Evolutionary conservation across 768 basidiomycete genomes (phyloP), one percentile per base, ranked within the genome.

Genomic region (Boletellus emodensis): DNA sequence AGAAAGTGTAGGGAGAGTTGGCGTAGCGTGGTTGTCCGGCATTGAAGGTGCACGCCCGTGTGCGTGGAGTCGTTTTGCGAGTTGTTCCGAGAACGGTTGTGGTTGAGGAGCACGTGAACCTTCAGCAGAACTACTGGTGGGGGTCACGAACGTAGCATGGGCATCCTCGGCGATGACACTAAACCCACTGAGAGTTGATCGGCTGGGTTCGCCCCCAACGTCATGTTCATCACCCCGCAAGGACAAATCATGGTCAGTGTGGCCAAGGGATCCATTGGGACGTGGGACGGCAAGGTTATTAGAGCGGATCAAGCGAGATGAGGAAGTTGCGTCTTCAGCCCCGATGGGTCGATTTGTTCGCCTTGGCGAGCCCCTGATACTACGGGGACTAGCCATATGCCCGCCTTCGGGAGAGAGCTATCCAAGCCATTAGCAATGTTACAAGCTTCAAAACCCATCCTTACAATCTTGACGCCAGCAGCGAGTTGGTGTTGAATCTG

Each of bases 401-500:
- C 75, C 79, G 40, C 79, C 74, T 55, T 82, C 72, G 14, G 82
- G 80, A 40, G 80, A 79, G 61, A 85, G 84, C 85, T 89, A 55
- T 41, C 46, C 49, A n/a, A 40, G 26, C 20, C 17, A 40, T 68
- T 34, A 68, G 53, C 30, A 43, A 46, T 18, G 40, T 39, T 24
- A 33, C 22, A 48, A 49, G 35, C 24, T 46, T 18, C 15, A 13
- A 42, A 9, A 17, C 35, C 34, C 15, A 10, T 39, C 74, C 80
- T 54, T 62, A 92, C 87, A 53, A 88, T 73, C 48, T 79, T 82
- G 14, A 80, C 84, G 33, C 87, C 90, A 49, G 83, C 84, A 32
- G 79, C 84, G 28, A 94, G 70, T 53, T 90, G 90, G 54, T 88
- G 84, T 61, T 93, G 89, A 40, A 95, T 89, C 65, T 94, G 91